Conservation (phyloP, 148 eudicot species). For the Rhododendron vialii region DNA sequence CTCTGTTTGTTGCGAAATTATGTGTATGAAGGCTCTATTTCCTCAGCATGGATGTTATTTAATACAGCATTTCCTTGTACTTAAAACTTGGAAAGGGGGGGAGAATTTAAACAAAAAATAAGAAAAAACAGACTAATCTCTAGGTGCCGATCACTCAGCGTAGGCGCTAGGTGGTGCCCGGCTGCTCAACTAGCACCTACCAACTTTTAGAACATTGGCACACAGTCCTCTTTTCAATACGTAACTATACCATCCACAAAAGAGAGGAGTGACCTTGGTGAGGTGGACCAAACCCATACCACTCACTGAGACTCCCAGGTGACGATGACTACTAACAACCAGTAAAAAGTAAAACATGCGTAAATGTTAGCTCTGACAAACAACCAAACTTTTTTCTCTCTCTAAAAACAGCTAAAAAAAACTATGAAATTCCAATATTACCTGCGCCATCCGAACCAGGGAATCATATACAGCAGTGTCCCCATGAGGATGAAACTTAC, state of each 20-base stretch:
- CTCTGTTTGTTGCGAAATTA: background rate
- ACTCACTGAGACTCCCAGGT: background rate
- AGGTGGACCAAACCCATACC: background rate
- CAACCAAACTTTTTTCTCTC: background rate
- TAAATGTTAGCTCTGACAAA: background rate
- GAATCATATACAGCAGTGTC: conserved; percentile 95
- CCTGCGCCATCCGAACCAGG: conserved; percentile 99
- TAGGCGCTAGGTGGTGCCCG: background rate
- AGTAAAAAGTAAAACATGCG: background rate
- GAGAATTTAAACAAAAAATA: too few relatives aligned
- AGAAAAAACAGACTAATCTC: background rate
- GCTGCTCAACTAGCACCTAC: background rate
- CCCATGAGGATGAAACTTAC: conserved; percentile 97
- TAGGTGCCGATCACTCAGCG: background rate
- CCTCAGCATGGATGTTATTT: background rate
- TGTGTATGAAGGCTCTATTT: background rate
- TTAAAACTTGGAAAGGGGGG: background rate
- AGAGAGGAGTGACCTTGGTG: background rate
- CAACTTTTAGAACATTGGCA: background rate
- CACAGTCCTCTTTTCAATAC: background rate
- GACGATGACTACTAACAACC: background rate
- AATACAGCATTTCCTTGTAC: background rate
- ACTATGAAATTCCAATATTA: conserved; percentile 14
- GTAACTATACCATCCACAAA: background rate
- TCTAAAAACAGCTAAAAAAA: background rate